Conservation (phyloP, 2,329 filamentous ascomycete species). For the Alternaria atra region DNA sequence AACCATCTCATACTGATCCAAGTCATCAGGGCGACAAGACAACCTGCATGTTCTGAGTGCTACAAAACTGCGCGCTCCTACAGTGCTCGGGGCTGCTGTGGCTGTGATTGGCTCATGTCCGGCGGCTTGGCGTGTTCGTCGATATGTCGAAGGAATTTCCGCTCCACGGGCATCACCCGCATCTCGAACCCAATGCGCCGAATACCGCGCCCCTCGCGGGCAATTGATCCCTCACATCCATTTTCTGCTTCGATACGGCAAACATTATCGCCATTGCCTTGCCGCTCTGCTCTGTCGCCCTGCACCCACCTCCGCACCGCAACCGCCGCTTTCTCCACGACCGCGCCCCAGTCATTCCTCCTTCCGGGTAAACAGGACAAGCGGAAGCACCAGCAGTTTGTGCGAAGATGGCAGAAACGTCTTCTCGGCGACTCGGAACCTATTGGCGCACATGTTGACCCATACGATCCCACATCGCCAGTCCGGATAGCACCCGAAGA, state of each 20-base stretch:
- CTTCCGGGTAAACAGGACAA: slow-evolving; percentile 44
- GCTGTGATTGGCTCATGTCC: slow-evolving; percentile 33
- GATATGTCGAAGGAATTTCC: slow-evolving; percentile 18
- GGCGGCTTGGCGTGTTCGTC: slow-evolving; percentile 25
- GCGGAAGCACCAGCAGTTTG: slow-evolving; percentile 48
- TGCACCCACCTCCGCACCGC: slow-evolving; percentile 20
- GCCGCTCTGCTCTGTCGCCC: slow-evolving; percentile 16
- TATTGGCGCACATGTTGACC: slow-evolving; percentile 50
- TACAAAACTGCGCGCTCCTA: neutral
- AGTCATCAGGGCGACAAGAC: neutral
- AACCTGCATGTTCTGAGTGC: neutral
- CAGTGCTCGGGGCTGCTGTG: slow-evolving; percentile 21
- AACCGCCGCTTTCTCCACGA: slow-evolving; percentile 44
- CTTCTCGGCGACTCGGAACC: slow-evolving; percentile 48
- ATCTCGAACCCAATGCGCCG: slow-evolving; percentile 47
- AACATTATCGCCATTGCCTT: slow-evolving; percentile 25
- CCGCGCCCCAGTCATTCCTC: slow-evolving; percentile 34
- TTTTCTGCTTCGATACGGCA: slow-evolving; percentile 27
- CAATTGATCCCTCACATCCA: slow-evolving; percentile 39
- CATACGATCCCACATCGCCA: slow-evolving; percentile 48
- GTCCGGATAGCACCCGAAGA: slow-evolving; percentile 49
- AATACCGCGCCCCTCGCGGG: slow-evolving; percentile 48
- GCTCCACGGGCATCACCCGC: slow-evolving; percentile 26
- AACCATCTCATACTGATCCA: neutral
- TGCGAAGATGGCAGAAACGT: slow-evolving; percentile 49